Evolutionary conservation across 2,329 filamentous ascomycete species (phyloP).

Genomic region (Microascus cirrosus): DNA sequence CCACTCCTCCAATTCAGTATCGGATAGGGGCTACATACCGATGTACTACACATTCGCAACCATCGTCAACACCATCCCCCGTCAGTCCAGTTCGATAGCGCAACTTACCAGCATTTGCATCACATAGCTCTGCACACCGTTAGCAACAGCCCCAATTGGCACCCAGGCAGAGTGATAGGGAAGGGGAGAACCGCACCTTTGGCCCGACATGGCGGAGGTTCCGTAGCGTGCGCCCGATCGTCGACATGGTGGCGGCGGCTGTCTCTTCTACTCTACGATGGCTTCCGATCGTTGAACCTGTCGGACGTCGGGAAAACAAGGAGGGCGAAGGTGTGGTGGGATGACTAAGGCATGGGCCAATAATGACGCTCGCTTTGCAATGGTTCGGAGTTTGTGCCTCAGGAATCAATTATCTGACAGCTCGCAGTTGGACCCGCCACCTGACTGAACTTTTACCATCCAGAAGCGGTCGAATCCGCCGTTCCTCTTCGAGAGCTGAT

Average conservation of each 20-base stretch:
- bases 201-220: conserved; percentile 82
- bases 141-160: conserved; percentile 3
- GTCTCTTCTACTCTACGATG: neutral
- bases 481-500: no score
- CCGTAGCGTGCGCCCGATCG: conserved; percentile 70
- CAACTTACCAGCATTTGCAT: conserved; percentile 82
- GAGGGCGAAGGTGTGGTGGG: neutral
- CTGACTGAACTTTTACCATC: no score
- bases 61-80: neutral
- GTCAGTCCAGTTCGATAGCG: neutral
- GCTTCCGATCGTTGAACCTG: conserved; percentile 1
- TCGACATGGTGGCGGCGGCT: conserved; percentile 63
- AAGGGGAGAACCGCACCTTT: conserved; percentile 50
- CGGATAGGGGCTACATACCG: conserved; percentile 24
- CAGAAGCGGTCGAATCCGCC: no score
- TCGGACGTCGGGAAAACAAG: neutral
- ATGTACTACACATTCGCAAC: conserved; percentile 35
- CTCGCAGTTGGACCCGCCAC: no score
- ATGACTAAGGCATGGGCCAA: neutral
- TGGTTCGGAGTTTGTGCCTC: no score
- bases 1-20: neutral
- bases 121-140: conserved; percentile 63
- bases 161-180: neutral
- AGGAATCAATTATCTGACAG: no score
- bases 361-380: neutral